phyloP scores from a whole-genome alignment of 148 eudicot species.

The Cornus controversa region DNA sequence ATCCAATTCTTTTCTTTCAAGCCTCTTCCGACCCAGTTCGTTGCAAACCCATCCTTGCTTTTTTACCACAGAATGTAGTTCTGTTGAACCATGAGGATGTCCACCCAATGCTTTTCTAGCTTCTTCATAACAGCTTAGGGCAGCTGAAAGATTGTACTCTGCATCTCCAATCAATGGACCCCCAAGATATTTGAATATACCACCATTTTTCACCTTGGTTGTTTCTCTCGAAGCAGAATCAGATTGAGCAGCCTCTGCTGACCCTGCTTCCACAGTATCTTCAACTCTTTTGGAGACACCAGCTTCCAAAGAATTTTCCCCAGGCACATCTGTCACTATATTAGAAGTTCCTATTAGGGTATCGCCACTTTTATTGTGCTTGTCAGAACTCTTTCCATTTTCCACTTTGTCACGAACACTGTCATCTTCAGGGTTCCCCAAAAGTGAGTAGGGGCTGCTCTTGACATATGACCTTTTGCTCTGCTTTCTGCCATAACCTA shows the following conservation, averaged over 20 bases:
- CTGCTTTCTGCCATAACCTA: conserved; percentile 49
- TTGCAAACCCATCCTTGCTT: conserved; percentile 99
- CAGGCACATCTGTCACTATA: conserved; percentile 12
- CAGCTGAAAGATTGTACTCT: conserved; percentile 58
- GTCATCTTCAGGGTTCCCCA: conserved; percentile 23
- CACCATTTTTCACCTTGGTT: conserved; percentile 55
- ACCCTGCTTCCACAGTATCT: conserved; percentile 8
- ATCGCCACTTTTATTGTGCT: conserved; percentile 13
- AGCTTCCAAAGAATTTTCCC: conserved; percentile 18
- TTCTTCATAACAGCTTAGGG: conserved; percentile 72
- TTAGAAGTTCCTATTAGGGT: conserved; percentile 6
- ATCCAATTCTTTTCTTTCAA: conserved; percentile 65
- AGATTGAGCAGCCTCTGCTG: conserved; percentile 18
- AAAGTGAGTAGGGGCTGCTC: conserved; percentile 25
- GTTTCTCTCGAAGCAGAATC: conserved; percentile 35
- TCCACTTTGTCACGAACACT: conserved; percentile 15
- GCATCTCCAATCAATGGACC: conserved; percentile 48
- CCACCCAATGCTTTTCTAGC: conserved; percentile 63
- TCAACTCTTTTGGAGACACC: conserved; percentile 11
- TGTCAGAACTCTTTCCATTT: conserved; percentile 12
- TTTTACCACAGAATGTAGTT: conserved; percentile 60
- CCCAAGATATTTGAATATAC: conserved; percentile 77
- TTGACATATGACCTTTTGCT: conserved; percentile 46
- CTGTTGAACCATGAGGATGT: conserved; percentile 41
- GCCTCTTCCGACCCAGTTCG: conserved; percentile 79